Evolutionary conservation across 768 basidiomycete genomes (phyloP).

Genomic region (Pluteus cervinus): DNA sequence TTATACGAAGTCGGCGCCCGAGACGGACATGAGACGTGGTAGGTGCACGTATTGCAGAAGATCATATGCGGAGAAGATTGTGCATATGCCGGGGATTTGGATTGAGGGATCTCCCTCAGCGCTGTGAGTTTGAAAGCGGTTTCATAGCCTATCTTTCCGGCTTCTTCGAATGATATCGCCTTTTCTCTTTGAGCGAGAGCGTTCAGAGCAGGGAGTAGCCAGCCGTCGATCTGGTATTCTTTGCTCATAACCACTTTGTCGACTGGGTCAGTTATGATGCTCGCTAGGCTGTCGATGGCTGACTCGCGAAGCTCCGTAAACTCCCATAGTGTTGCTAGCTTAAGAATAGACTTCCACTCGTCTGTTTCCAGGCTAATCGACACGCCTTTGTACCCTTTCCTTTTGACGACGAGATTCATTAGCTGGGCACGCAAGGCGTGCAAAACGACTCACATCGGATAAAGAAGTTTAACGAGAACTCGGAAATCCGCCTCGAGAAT

Average conservation of each 20-base stretch:
- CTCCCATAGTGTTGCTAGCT: conserved; percentile 32
- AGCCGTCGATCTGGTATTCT: conserved; percentile 23
- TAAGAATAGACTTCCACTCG: conserved; percentile 32
- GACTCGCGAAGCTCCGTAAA: conserved; percentile 21
- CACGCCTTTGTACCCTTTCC: no score
- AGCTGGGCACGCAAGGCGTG: no score
- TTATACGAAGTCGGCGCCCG: no score
- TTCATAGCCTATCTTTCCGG: conserved; percentile 16
- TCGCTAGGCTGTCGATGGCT: conserved; percentile 21
- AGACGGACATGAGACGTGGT: no score
- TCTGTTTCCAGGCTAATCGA: no score
- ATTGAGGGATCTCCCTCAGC: no score
- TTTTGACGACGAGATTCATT: no score
- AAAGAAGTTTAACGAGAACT: conserved; percentile 17
- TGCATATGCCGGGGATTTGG: no score
- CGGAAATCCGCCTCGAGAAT: conserved; percentile 18
- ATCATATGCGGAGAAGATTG: no score
- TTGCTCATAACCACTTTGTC: conserved; percentile 25
- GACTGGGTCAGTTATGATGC: conserved; percentile 9
- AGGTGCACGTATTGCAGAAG: no score
- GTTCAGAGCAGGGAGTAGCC: conserved; percentile 25
- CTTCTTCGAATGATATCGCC: conserved; percentile 20
- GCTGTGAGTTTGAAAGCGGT: conserved; percentile 13
- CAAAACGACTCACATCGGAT: no score
- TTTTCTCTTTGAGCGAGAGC: conserved; percentile 16